Evolutionary conservation across 345 rosid genomes (phyloP).

Genomic region (Linum usitatissimum): DNA sequence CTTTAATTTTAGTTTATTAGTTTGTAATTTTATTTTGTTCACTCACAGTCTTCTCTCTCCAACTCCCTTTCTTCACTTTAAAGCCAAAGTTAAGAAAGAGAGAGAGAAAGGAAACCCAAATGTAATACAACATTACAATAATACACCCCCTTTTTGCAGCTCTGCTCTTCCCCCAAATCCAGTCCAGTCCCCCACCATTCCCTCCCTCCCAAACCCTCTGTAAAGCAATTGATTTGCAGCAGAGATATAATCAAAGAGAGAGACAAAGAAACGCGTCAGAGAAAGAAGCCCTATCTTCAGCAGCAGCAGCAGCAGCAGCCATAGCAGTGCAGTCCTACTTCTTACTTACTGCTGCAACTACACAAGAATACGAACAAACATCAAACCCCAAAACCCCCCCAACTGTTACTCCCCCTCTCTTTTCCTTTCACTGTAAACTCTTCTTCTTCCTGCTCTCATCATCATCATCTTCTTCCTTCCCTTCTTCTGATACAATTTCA

Average conservation of each 20-base stretch:
- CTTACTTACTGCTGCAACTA: background rate
- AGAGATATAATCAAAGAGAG: background rate
- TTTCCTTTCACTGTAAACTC: background rate
- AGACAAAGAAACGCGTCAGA: background rate
- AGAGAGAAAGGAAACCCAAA: too few relatives aligned
- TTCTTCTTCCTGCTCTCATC: background rate
- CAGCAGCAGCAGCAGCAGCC: constrained; percentile 16
- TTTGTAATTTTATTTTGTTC: too few relatives aligned
- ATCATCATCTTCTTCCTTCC: background rate
- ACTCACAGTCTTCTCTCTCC: too few relatives aligned
- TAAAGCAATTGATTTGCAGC: background rate
- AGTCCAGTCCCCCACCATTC: background rate
- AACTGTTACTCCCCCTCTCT: constrained; percentile 25
- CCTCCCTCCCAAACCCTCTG: background rate
- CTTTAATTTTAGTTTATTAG: too few relatives aligned
- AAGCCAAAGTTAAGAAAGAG: too few relatives aligned
- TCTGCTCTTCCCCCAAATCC: background rate
- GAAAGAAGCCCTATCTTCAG: background rate
- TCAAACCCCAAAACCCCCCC: constrained; percentile 4
- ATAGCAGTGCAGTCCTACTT: constrained; percentile 8
- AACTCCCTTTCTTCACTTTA: too few relatives aligned
- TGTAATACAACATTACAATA: too few relatives aligned
- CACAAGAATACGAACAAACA: background rate
- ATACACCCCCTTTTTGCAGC: background rate
- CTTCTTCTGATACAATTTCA: constrained; percentile 22